Percentiles rank a stretch among this genome's conserved stretches.
Conservation (phyloP, 768 basidiomycete genomes). For the Calocybe gangraenosa region DNA sequence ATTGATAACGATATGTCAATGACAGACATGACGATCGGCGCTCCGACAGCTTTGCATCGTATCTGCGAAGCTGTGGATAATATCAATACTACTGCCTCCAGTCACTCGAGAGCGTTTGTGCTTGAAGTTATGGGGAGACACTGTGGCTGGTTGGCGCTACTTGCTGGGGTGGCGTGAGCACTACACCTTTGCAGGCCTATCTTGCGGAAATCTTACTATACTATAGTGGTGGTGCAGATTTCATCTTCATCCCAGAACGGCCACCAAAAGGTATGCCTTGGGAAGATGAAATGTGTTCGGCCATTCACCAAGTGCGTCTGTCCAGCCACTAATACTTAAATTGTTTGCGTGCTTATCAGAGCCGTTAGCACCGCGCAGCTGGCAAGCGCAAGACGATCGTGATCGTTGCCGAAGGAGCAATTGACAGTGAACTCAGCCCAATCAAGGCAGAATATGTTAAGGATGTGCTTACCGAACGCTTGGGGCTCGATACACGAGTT, state of each 20-base stretch:
- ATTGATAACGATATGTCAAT: constrained; percentile 99
- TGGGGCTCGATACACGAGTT: constrained; percentile 92
- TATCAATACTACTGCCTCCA: constrained; percentile 94
- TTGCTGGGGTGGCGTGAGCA: constrained; percentile 84
- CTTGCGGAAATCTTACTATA: background rate
- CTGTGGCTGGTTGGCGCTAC: constrained; percentile 96
- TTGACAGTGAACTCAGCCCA: constrained; percentile 83
- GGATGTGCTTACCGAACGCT: constrained; percentile 76
- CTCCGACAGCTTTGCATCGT: constrained; percentile 89
- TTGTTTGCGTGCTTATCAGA: background rate
- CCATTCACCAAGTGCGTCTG: constrained; percentile 66
- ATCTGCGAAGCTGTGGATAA: constrained; percentile 99
- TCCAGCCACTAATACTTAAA: background rate
- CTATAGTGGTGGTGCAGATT: constrained; percentile 84
- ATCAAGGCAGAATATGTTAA: constrained; percentile 91
- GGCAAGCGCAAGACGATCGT: constrained; percentile 99
- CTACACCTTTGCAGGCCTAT: background rate
- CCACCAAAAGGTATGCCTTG: constrained; percentile 78
- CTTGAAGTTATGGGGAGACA: constrained; percentile 99
- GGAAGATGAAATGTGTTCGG: constrained; percentile 90
- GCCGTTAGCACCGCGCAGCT: constrained; percentile 73
- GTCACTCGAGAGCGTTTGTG: constrained; percentile 96
- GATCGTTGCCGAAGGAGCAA: constrained; percentile 96
- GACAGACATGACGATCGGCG: constrained; percentile 97
- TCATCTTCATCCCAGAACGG: constrained; percentile 94